Evolutionary conservation across 306 rosid species (phyloP).

Genomic region (Cucurbita argyrosperma): DNA sequence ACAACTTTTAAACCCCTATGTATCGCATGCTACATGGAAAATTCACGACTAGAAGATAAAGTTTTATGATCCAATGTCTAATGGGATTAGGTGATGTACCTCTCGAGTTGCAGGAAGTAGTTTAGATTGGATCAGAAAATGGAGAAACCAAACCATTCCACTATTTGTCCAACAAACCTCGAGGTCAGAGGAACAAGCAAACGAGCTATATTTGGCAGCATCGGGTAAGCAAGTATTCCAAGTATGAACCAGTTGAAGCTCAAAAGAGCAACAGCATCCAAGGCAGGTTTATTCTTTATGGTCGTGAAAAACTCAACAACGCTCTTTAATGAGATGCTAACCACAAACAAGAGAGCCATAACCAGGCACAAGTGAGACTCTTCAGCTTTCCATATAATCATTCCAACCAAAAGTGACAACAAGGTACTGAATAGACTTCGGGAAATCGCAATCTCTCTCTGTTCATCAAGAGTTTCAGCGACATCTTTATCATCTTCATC

Average conservation of each 20-base stretch:
- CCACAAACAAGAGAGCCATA: slow-evolving; percentile 57
- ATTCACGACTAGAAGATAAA: not conserved
- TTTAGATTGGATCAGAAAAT: slow-evolving; percentile 12
- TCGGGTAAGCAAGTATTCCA: slow-evolving; percentile 63
- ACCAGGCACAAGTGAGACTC: slow-evolving; percentile 75
- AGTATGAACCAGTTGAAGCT: slow-evolving; percentile 82
- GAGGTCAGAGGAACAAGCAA: slow-evolving; percentile 25
- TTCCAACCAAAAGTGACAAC: slow-evolving; percentile 54
- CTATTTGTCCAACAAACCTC: slow-evolving; percentile 7
- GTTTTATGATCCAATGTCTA: not conserved
- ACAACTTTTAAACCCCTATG: not conserved
- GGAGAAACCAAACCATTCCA: slow-evolving; percentile 17
- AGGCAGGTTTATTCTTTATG: slow-evolving; percentile 57
- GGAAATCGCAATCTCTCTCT: slow-evolving; percentile 38
- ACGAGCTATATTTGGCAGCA: slow-evolving; percentile 36
- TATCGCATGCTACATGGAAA: not conserved
- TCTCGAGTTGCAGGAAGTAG: not conserved
- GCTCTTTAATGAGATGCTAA: slow-evolving; percentile 67
- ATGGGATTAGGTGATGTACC: not conserved
- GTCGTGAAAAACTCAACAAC: slow-evolving; percentile 53
- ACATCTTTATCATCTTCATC: not conserved
- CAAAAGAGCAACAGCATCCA: slow-evolving; percentile 59
- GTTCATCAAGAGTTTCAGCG: slow-evolving; percentile 15
- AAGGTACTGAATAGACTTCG: slow-evolving; percentile 59
- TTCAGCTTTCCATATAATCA: slow-evolving; percentile 55